These are phyloP conservation scores for Phytophthora crassamura DNA, from an alignment of 352 stramenopile species.

Conservation along the genomic window DNA sequence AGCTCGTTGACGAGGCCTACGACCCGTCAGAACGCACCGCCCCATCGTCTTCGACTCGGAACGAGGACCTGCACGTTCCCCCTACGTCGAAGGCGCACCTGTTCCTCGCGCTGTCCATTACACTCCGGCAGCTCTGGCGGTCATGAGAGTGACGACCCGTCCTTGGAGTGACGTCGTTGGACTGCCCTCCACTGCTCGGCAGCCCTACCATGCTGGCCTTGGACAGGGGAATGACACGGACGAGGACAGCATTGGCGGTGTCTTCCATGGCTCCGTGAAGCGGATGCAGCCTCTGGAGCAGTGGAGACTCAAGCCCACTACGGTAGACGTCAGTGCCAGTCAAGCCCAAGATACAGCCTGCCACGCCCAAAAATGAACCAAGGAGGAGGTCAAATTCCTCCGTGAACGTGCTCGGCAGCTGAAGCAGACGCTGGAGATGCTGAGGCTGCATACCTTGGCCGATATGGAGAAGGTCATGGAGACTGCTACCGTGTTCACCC, in stretches of 20 bases:
- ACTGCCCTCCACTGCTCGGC: constrained; percentile 3
- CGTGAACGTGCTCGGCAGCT: constrained; percentile 22
- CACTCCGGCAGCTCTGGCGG: too few relatives aligned
- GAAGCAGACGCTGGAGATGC: constrained; percentile 29
- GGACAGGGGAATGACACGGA: constrained; percentile 20
- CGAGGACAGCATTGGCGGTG: too few relatives aligned
- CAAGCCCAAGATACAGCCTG: not conserved
- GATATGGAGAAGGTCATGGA: constrained; percentile 34
- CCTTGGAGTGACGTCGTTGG: constrained; percentile 16
- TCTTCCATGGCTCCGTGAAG: too few relatives aligned
- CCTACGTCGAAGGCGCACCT: constrained; percentile 8
- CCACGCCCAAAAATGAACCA: constrained; percentile 31
- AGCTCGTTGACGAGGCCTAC: constrained; percentile 32
- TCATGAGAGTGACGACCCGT: constrained; percentile 11
- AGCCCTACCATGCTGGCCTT: constrained; percentile 26
- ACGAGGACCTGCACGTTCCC: constrained; percentile 40
- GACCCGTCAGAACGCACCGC: constrained; percentile 15
- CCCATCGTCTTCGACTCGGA: constrained; percentile 35
- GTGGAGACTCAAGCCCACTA: constrained; percentile 27
- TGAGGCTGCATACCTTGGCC: constrained; percentile 26
- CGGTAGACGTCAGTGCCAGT: constrained; percentile 21
- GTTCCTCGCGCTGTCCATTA: too few relatives aligned
- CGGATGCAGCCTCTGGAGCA: too few relatives aligned
- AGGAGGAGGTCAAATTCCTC: constrained; percentile 40
- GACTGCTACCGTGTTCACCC: constrained; percentile 35